A percentile compares a stretch with the other conserved stretches of the same genome.
Evolutionary conservation across 768 basidiomycete genomes (phyloP).

Genomic region (Macrolepiota dolichaula): DNA sequence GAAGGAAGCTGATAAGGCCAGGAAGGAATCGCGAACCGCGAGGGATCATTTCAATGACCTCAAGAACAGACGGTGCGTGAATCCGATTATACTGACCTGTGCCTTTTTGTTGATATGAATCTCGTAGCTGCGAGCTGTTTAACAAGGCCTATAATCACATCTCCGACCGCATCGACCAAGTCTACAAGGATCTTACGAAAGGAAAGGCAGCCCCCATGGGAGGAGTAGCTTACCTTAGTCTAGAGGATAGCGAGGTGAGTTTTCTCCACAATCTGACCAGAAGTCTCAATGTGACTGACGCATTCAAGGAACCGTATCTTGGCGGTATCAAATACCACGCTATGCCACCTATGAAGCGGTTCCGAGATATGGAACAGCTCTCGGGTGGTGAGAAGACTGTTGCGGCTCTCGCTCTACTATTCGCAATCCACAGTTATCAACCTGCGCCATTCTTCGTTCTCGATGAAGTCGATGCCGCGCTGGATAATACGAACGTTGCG

Average conservation of each 20-base stretch:
- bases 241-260: conserved; percentile 92
- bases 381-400: conserved; percentile 99
- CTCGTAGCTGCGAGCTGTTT: conserved; percentile 69
- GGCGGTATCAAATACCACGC: conserved; percentile 94
- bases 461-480: conserved; percentile 97
- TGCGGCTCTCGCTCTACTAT: conserved; percentile 92
- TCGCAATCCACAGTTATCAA: conserved; percentile 97
- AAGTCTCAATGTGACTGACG: neutral
- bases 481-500: conserved; percentile 98
- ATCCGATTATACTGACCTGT: neutral
- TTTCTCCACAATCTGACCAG: neutral
- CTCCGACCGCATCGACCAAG: conserved; percentile 88
- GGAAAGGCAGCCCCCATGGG: conserved; percentile 92
- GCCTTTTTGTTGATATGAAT: neutral
- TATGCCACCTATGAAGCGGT: conserved; percentile 99
- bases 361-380: conserved; percentile 98
- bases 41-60: conserved; percentile 89
- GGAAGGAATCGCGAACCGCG: conserved; percentile 87
- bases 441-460: conserved; percentile 97
- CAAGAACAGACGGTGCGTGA: conserved; percentile 70
- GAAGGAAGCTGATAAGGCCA: conserved; percentile 87
- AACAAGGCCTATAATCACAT: conserved; percentile 97
- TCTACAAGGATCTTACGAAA: conserved; percentile 98
- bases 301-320: conserved; percentile 28
- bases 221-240: conserved; percentile 92